A percentile compares a stretch with the other conserved stretches of the same genome.
phyloP scores from a whole-genome alignment of 148 eudicot genomes.

The Agrostemma githago region DNA sequence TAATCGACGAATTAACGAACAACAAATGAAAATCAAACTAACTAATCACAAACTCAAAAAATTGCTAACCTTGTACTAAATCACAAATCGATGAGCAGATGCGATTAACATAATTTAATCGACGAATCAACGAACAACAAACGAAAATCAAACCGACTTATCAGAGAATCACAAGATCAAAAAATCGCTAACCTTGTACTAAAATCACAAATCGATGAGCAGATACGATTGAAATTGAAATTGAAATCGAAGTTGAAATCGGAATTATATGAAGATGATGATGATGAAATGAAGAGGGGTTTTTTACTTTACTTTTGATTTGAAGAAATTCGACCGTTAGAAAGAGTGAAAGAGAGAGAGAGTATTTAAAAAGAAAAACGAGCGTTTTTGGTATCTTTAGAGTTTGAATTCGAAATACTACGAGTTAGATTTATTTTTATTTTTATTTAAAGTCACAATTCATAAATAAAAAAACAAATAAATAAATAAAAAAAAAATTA shows the following conservation, averaged over 20 bases:
- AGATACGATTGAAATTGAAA: neutral
- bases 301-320: neutral
- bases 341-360: neutral
- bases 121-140: neutral
- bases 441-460: too few species aligned
- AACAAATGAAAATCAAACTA: neutral
- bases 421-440: too few species aligned
- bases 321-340: constrained; percentile 29
- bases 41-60: neutral
- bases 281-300: neutral
- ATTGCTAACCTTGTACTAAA: neutral
- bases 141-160: neutral
- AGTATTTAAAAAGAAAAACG: neutral
- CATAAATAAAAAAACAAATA: too few species aligned
- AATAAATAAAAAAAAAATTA: too few species aligned
- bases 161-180: too few species aligned
- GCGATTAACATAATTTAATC: neutral
- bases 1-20: neutral
- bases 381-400: neutral
- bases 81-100: too few species aligned
- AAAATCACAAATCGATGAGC: too few species aligned
- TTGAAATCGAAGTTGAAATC: too few species aligned
- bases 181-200: neutral
- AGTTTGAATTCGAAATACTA: neutral
- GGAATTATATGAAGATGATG: neutral